These are phyloP conservation scores for Galerina marginata DNA, from an alignment of 768 basidiomycete species.

Conservation along the genomic window DNA sequence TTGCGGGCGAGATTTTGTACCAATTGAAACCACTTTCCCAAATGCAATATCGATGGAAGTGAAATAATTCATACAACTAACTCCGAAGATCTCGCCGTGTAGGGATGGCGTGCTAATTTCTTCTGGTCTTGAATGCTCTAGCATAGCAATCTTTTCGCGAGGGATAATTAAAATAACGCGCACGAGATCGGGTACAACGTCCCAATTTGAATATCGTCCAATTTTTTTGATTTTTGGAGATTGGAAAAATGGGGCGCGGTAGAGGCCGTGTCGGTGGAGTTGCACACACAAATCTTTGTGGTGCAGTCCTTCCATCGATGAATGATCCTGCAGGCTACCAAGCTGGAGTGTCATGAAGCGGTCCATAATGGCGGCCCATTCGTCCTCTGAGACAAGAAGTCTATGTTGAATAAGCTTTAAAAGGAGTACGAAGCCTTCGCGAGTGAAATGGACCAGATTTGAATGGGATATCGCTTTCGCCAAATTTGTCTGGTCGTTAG, in stretches of 20 bases:
- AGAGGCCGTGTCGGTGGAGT: conserved; percentile 21
- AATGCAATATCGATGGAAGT: background rate
- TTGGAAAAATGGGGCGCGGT: conserved; percentile 15
- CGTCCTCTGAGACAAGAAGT: too few species aligned
- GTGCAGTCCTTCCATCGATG: background rate
- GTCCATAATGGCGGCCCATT: too few species aligned
- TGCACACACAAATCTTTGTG: conserved; percentile 35
- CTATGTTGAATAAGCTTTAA: too few species aligned
- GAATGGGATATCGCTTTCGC: too few species aligned
- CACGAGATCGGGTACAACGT: conserved; percentile 33
- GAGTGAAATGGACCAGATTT: too few species aligned
- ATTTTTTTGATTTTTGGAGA: background rate
- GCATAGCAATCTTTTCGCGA: conserved; percentile 26
- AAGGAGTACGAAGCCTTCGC: too few species aligned
- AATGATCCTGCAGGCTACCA: too few species aligned
- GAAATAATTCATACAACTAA: background rate
- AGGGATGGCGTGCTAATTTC: conserved; percentile 32
- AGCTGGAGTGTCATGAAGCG: too few species aligned
- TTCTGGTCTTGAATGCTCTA: conserved; percentile 19
- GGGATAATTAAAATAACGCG: conserved; percentile 38
- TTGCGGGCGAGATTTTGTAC: background rate
- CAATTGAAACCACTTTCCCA: background rate
- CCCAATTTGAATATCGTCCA: conserved; percentile 32
- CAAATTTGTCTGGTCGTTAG: too few species aligned
- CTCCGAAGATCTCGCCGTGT: conserved; percentile 20